Evolutionary conservation across 768 basidiomycete genomes (phyloP).

Genomic region (Chalciporus sphaerocephalus): DNA sequence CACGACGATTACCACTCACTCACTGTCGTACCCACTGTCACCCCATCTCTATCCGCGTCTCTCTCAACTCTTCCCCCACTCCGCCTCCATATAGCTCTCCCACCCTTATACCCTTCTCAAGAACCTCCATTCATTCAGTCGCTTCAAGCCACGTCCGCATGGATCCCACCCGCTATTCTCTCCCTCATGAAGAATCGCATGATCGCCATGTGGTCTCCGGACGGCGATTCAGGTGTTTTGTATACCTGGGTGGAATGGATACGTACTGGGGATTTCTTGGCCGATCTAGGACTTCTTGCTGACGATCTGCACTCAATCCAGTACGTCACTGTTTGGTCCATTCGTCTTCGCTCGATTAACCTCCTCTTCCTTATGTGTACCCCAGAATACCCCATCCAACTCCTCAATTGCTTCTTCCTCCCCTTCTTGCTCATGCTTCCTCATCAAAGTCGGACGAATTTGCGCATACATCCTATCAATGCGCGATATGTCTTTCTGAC

Average conservation of each 20-base stretch:
- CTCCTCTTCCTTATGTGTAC: constrained; percentile 1
- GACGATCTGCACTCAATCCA: constrained; percentile 31
- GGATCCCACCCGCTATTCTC: constrained; percentile 43
- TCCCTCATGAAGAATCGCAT: constrained; percentile 39
- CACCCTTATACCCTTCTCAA: constrained; percentile 50
- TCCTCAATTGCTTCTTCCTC: constrained; percentile 47
- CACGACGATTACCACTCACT: constrained; percentile 10
- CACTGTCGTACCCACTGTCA: not conserved
- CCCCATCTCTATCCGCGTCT: constrained; percentile 14
- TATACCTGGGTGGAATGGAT: constrained; percentile 73
- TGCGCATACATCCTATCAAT: constrained; percentile 59
- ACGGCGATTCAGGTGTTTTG: constrained; percentile 51
- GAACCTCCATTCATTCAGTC: constrained; percentile 52
- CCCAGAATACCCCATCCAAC: constrained; percentile 48
- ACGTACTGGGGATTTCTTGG: constrained; percentile 61
- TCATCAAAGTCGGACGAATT: constrained; percentile 50
- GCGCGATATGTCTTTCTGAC: constrained; percentile 71
- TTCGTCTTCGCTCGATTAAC: constrained; percentile 33
- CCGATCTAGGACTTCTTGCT: constrained; percentile 37
- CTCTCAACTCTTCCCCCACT: constrained; percentile 61
- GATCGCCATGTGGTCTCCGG: constrained; percentile 49
- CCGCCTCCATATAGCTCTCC: constrained; percentile 51
- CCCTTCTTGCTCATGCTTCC: constrained; percentile 48
- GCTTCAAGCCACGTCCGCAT: constrained; percentile 52
- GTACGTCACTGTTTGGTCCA: constrained; percentile 10